A percentile compares a stretch with the other conserved stretches of the same genome.
Conservation (phyloP, 1,284 basidiomycete species). For the Heterobasidion occidentale region DNA sequence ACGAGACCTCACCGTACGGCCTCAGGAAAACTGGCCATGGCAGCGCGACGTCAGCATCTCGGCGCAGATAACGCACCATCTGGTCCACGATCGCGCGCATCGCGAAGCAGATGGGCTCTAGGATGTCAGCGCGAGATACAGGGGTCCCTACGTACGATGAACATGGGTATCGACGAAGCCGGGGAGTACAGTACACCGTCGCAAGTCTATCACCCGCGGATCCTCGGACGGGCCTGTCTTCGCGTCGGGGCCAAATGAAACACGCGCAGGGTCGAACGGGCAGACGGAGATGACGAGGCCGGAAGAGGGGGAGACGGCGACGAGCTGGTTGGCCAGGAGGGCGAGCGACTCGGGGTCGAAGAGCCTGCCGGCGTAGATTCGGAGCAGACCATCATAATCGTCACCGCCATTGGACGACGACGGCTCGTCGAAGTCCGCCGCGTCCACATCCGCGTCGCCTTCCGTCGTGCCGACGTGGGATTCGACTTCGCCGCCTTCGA, state of each 20-base stretch:
- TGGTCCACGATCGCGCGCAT: too few relatives aligned
- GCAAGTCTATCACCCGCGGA: constrained; percentile 33
- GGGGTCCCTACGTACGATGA: constrained; percentile 37
- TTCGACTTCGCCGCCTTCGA: too few relatives aligned
- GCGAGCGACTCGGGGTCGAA: constrained; percentile 31
- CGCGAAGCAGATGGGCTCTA: too few relatives aligned
- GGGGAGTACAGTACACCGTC: constrained; percentile 45
- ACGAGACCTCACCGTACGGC: constrained; percentile 50
- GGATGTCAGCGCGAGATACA: too few relatives aligned
- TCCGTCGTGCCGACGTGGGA: too few relatives aligned
- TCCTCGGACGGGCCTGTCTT: neutral
- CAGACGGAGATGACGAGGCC: constrained; percentile 28
- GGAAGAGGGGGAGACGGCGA: constrained; percentile 29
- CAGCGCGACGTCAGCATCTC: neutral
- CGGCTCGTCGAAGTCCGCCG: too few relatives aligned
- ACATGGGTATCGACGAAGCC: constrained; percentile 66
- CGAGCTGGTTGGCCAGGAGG: constrained; percentile 28
- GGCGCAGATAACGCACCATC: neutral
- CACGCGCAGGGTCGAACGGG: constrained; percentile 8
- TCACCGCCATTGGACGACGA: neutral
- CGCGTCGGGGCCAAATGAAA: neutral
- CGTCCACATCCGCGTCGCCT: too few relatives aligned
- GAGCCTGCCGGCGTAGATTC: constrained; percentile 30
- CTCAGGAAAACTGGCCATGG: constrained; percentile 49
- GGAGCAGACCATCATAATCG: neutral